These are phyloP conservation scores for Paracorniculantispora psalliotae DNA, from an alignment of 2,329 filamentous ascomycete species.

Conservation along the genomic window DNA sequence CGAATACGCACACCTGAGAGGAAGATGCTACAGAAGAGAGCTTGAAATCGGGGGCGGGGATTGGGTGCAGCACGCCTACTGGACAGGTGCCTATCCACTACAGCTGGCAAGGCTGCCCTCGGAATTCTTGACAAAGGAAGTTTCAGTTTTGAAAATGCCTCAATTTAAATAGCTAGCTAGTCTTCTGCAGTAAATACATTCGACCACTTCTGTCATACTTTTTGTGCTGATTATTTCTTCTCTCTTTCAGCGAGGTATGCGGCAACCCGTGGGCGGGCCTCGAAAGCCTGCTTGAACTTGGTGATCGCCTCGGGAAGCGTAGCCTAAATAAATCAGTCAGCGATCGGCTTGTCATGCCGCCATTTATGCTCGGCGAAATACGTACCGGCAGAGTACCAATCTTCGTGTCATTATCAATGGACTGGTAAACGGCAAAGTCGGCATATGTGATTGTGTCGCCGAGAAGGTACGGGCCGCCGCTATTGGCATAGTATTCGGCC, in stretches of 20 bases:
- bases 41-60: too few relatives aligned
- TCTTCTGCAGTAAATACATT: not conserved
- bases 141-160: too few relatives aligned
- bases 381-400: slow-evolving; percentile 33
- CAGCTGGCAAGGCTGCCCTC: too few relatives aligned
- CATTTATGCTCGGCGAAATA: not conserved
- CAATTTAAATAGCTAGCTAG: not conserved
- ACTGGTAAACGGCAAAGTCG: slow-evolving; percentile 35
- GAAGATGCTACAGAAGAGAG: too few relatives aligned
- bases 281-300: slow-evolving; percentile 1
- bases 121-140: too few relatives aligned
- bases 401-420: slow-evolving; percentile 32
- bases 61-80: too few relatives aligned
- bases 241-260: not conserved
- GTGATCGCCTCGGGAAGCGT: not conserved
- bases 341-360: not conserved
- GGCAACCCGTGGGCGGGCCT: not conserved
- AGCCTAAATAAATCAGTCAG: not conserved
- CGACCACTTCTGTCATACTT: not conserved
- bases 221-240: not conserved
- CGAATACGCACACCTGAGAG: not conserved
- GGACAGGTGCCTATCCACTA: too few relatives aligned
- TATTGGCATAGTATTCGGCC: slow-evolving; percentile 26
- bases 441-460: slow-evolving; percentile 32
- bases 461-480: slow-evolving; percentile 30